These are phyloP conservation scores for Volvox carteri DNA, from an alignment of 163 green algal species.

Conservation along the genomic window DNA sequence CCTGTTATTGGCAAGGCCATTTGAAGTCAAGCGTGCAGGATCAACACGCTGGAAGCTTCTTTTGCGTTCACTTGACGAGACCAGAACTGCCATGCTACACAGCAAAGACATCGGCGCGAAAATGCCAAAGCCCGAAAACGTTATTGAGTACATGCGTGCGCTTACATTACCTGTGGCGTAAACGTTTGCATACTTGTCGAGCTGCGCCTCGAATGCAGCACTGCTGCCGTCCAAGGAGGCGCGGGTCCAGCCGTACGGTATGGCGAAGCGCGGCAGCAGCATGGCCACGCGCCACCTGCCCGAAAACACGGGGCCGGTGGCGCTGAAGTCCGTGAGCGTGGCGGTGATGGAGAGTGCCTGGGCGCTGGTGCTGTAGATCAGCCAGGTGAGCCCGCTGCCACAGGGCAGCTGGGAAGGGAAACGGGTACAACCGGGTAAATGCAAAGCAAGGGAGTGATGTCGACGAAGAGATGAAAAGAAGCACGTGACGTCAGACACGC, in stretches of 20 bases:
- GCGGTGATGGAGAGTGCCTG: not conserved
- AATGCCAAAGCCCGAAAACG: not conserved
- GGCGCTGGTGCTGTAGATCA: constrained; percentile 25
- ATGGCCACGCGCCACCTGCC: constrained; percentile 16
- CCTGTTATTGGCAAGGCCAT: too few species aligned
- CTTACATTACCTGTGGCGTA: constrained; percentile 25
- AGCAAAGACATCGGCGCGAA: not conserved
- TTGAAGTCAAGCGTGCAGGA: too few species aligned
- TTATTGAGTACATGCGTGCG: not conserved
- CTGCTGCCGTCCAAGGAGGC: not conserved
- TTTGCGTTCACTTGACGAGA: too few species aligned
- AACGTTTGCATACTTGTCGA: constrained; percentile 1
- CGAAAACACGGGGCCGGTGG: not conserved
- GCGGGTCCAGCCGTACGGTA: constrained; percentile 23
- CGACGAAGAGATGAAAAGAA: too few species aligned
- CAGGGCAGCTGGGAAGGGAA: constrained; percentile 1
- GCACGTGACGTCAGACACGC: too few species aligned
- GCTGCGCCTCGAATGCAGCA: not conserved
- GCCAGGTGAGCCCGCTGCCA: not conserved
- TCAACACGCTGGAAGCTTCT: too few species aligned
- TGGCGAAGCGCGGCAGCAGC: not conserved
- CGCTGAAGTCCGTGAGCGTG: not conserved
- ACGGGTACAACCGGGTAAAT: too few species aligned
- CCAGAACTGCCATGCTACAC: too few species aligned
- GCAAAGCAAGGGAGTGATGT: too few species aligned